Base-by-base conservation (phyloP, 2,329 filamentous ascomycete species). In the Exophiala calicioides region DNA sequence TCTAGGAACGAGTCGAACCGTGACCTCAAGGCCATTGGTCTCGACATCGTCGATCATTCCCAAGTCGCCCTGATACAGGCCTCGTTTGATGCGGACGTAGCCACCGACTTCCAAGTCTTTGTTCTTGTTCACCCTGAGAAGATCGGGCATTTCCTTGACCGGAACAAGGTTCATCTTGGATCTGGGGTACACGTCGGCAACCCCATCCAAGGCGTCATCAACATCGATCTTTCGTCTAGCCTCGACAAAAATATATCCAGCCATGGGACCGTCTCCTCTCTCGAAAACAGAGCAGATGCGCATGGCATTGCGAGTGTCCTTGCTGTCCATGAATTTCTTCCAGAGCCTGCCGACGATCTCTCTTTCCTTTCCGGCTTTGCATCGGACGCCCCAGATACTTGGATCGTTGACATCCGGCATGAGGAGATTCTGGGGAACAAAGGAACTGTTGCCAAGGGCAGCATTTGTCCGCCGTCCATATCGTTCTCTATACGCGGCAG, bases 81-180 rank as follows among this genome's bases (percentile, higher is more conserved):
- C 78, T 43, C 88, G 81, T 65, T 83, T 85, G 55, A 97, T 82
- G 55, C 93, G 88, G 40, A 97, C 91, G 79, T 93, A 98, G 27
- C 89, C 89, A 55, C 91, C 91, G 7, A 86, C 86, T 59, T 93
- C 83, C 24, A 98, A 75, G 19, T 84, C 83, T 36, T 90, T 87
- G 2, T 86, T 91, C 72, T 95, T 95, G 51, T 82, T 84, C 20
- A 95, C 88, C 40, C 90, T 83, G 13, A 98, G 77, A n/a, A 98
- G 79, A 68, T 97, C 93, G 1, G 93, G 91, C 84, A 96, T 95
- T 68, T 98, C 93, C 67, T 95, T 95, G 61, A 97, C 90, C 37
- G 93, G 88, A 31, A 98, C 89, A 40, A 97, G 75, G 33, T 90
- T 81, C 71, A 93, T 85, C 68, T 90, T 93, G 20, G 82, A 86